Base-by-base conservation (phyloP, 1,139 yeast genomes). In the Suhomyces bribrorum region DNA sequence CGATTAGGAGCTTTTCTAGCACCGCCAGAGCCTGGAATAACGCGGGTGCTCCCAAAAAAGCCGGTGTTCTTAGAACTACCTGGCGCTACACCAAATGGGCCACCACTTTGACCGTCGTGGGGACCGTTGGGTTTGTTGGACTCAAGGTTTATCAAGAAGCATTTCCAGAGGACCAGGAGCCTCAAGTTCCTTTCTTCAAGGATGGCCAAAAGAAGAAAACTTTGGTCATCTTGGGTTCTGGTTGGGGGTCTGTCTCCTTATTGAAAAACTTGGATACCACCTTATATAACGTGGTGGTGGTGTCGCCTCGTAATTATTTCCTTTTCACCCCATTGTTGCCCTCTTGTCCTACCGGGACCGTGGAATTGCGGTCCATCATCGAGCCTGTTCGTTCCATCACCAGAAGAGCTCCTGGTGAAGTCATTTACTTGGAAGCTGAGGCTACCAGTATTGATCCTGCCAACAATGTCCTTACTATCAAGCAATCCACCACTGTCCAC, bases 261-360 rank as follows among this genome's bases (percentile, higher is more conserved):
- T 74, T 90, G 64, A 89, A 88, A 69, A 79, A 83, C 60, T 74
- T 90, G 62, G 96, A 90, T 62, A 84, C 96, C 36, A 71, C 90
- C 32, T 70, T 83, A 60, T 90, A 89, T 69, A 87, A 90, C 60
- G 96, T 90, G 38, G 82, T 87, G 39, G 83, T 90, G 40, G 85
- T 90, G 36, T 87, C 96, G 26, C 97, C 97, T 46, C 81, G 97
- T 70, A 89, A 89, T 75, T 89, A 88, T 74, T 90, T 90, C 67
- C 73, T 90, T 56, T 90, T 89, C 75, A 89, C 97, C 33, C 97
- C 97, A 8, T 73, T 90, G 61, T 77, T 90, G 55, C 97, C 97
- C 32, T 86, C 96, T 18, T 85, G 90, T 50, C 95, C 97, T 37
- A 89, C 96, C 32, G 97, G 97, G 46, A 86, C 96, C 36, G 81